Percentiles rank a stretch among this genome's conserved stretches.
Conservation (phyloP, 495 filamentous ascomycete genomes). For the Penicillium maclennaniae region DNA sequence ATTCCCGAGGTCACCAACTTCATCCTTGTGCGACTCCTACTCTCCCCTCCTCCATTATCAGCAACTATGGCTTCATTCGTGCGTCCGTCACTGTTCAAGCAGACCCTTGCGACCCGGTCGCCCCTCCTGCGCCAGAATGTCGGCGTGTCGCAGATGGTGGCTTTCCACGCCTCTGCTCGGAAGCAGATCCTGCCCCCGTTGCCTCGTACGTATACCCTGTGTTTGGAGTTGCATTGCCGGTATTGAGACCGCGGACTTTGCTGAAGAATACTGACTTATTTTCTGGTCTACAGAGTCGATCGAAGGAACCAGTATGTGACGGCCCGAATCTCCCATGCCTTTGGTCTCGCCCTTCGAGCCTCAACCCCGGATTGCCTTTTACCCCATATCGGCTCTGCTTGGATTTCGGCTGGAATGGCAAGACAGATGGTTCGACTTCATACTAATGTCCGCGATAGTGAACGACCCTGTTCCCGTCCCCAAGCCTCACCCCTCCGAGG, state of each 20-base stretch:
- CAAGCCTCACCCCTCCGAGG: slow-evolving; percentile 65
- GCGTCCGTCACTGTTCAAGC: slow-evolving; percentile 39
- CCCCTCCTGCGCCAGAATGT: slow-evolving; percentile 38
- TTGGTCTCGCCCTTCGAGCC: slow-evolving; percentile 5
- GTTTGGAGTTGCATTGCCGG: not conserved
- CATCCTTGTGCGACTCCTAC: slow-evolving; percentile 30
- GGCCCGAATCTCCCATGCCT: slow-evolving; percentile 4
- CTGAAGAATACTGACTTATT: slow-evolving; percentile 20
- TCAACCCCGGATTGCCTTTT: not conserved
- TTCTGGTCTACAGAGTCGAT: slow-evolving; percentile 58
- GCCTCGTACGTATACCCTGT: slow-evolving; percentile 54
- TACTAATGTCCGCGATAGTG: slow-evolving; percentile 43
- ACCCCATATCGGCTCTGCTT: not conserved
- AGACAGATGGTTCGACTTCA: not conserved
- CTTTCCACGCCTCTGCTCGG: slow-evolving; percentile 69
- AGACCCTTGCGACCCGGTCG: slow-evolving; percentile 38
- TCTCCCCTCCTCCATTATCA: slow-evolving; percentile 21
- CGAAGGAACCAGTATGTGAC: slow-evolving; percentile 68
- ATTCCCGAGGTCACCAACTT: slow-evolving; percentile 46
- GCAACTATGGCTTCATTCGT: slow-evolving; percentile 41
- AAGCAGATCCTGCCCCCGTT: slow-evolving; percentile 64
- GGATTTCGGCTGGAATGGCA: not conserved
- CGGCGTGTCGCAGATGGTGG: slow-evolving; percentile 49
- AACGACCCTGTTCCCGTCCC: slow-evolving; percentile 87
- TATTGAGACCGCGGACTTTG: not conserved